Conservation (phyloP, 352 stramenopile genomes). For the Blastocystis sp. region DNA sequence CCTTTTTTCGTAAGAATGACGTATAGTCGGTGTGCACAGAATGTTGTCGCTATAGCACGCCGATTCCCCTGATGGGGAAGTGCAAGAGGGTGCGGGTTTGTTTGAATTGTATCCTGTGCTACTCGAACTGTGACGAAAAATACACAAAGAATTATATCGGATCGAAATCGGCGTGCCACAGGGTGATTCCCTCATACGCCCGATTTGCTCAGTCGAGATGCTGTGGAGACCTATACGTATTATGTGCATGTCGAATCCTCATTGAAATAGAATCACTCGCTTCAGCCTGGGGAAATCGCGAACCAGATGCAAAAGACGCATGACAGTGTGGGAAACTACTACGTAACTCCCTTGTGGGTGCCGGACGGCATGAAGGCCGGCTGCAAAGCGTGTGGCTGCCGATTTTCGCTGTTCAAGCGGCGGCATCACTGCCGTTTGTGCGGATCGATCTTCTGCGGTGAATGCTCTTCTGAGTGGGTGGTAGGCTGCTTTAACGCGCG, state of each 20-base stretch:
- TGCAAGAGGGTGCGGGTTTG: constrained; percentile 15
- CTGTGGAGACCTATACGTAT: constrained; percentile 63
- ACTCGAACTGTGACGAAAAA: constrained; percentile 36
- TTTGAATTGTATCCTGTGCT: constrained; percentile 13
- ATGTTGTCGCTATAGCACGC: constrained; percentile 37
- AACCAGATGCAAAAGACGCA: not conserved
- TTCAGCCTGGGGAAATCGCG: not conserved
- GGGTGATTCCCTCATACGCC: not conserved
- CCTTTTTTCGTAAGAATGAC: not conserved
- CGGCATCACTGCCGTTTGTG: constrained; percentile 59
- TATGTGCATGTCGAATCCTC: not conserved
- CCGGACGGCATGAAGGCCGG: not conserved
- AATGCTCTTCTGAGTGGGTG: constrained; percentile 11
- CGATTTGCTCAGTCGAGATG: constrained; percentile 51
- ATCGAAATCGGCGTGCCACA: too few species aligned
- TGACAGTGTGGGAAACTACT: not conserved
- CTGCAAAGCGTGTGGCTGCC: not conserved
- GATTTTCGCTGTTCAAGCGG: constrained; percentile 40
- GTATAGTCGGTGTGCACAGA: constrained; percentile 31
- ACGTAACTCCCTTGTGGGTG: constrained; percentile 54
- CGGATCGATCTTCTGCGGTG: constrained; percentile 32
- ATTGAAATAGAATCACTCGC: constrained; percentile 17
- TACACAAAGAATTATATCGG: not conserved
- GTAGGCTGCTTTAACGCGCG: not conserved
- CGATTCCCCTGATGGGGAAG: constrained; percentile 59